Conservation (phyloP, 1,284 basidiomycete species). For the Quambalaria eucalypti region DNA sequence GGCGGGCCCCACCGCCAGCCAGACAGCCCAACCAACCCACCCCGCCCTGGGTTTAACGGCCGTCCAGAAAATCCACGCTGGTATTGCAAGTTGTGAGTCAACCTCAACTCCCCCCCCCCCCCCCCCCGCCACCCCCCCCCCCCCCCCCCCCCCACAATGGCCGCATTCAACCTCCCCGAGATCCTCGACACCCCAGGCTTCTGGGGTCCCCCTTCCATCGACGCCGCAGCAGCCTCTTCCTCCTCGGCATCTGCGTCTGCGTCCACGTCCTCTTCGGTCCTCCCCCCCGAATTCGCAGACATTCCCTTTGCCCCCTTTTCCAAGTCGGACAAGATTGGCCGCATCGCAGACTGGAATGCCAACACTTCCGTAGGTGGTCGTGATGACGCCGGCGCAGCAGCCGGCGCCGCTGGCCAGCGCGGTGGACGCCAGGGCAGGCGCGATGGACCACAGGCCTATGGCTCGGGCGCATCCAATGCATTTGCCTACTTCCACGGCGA, state of each 20-base stretch:
- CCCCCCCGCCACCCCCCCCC: background rate
- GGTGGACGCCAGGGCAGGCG: slow-evolving; percentile 8
- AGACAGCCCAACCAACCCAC: too few relatives aligned
- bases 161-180: slow-evolving; percentile 34
- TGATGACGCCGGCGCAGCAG: slow-evolving; percentile 16
- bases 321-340: slow-evolving; percentile 94
- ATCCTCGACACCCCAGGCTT: slow-evolving; percentile 25
- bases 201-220: slow-evolving; percentile 39
- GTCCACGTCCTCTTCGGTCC: slow-evolving; percentile 7
- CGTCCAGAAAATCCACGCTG: too few relatives aligned
- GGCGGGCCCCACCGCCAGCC: too few relatives aligned
- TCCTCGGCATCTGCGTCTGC: too few relatives aligned
- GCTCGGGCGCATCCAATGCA: slow-evolving; percentile 55
- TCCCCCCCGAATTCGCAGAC: slow-evolving; percentile 38
- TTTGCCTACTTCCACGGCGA: slow-evolving; percentile 98
- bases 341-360: slow-evolving; percentile 92
- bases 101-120: too few relatives aligned
- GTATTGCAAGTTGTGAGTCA: too few relatives aligned
- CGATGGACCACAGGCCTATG: slow-evolving; percentile 31
- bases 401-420: slow-evolving; percentile 2
- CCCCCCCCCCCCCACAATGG: slow-evolving; percentile 20
- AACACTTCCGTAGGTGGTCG: slow-evolving; percentile 15
- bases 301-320: slow-evolving; percentile 79
- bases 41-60: too few relatives aligned
- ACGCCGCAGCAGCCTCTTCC: slow-evolving; percentile 11